Conservation (phyloP, 2,329 filamentous ascomycete species). For the Stagonosporopsis rhizophila region DNA sequence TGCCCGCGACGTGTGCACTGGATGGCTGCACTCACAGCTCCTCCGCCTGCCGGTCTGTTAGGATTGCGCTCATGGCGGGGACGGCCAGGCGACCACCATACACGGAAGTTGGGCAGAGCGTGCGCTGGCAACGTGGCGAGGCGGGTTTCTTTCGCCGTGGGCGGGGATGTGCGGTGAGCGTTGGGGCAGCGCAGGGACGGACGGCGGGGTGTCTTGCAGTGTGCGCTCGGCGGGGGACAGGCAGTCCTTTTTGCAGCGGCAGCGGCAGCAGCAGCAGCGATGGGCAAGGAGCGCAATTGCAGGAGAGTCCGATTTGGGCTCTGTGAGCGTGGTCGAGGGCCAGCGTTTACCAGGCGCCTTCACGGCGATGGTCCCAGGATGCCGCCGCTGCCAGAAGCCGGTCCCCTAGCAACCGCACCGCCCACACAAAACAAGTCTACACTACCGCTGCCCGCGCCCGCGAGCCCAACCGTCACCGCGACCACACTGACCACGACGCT, state of each 20-base stretch:
- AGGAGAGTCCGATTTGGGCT: background rate
- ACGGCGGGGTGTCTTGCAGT: conserved; percentile 9
- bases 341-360: background rate
- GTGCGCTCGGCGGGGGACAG: background rate
- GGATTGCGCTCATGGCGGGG: conserved; percentile 72
- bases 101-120: conserved; percentile 21
- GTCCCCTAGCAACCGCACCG: conserved; percentile 12
- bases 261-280: background rate
- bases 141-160: conserved; percentile 25
- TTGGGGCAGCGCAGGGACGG: conserved; percentile 11
- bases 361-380: background rate
- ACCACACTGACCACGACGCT: background rate
- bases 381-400: background rate
- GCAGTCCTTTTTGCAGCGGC: background rate
- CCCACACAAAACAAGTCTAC: conserved; percentile 16
- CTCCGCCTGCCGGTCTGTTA: conserved; percentile 83
- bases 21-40: conserved; percentile 73
- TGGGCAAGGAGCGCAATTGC: background rate
- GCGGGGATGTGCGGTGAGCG: conserved; percentile 36
- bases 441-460: background rate
- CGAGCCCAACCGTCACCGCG: conserved; percentile 9
- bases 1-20: background rate
- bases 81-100: conserved; percentile 40
- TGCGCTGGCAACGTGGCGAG: conserved; percentile 11
- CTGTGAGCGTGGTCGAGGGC: background rate